Base-by-base conservation (phyloP, 108 stramenopile species). In the Cyclotella cryptica region DNA sequence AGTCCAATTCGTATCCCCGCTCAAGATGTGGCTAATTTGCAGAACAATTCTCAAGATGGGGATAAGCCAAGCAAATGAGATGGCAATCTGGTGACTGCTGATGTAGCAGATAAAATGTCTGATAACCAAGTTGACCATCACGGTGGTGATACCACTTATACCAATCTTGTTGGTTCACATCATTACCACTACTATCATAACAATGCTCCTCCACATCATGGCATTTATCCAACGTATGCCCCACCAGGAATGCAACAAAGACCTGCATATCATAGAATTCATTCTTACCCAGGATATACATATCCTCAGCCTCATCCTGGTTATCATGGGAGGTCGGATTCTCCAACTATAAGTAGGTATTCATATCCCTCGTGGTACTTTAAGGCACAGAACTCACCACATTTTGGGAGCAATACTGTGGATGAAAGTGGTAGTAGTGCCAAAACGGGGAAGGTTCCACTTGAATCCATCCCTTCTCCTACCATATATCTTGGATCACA, bases 181-280 rank as follows among this genome's bases (percentile, higher is more conserved):
- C 35, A 35, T 39, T 61, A 61, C 60, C 60, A 65, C 3, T 65
- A 65, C 44, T 65, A 65, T 27, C 45, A 65, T 13, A 17, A 10
- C 22, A 21, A 44, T 65, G 43, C 43, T 24, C 45, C 64, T 14
- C 24, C 64, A 65, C 29, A 18, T 18, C 18, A 27, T 62, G 40
- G 61, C 19, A 19, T 24, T 7, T 65, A 65, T 21, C 42, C 64
- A 3, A 19, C 49, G 0, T 65, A 65, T 27, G 45, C 45, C 22
- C 14, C 11, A 26, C 41, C 35, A 41, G 35, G 40, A 42, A 51
- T 19, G 18, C 49, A 3, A 51, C 17, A 5, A 21, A 45, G 45
- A 24, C 66, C 74, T 52, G 65, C 74, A 44, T 66, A 47, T 29
- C 63, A 67, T 47, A 55, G 65, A 45, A 40, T 55, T 13, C 66